phyloP scores from a whole-genome alignment of 805 yeast species.

The Starmera quercuum region DNA sequence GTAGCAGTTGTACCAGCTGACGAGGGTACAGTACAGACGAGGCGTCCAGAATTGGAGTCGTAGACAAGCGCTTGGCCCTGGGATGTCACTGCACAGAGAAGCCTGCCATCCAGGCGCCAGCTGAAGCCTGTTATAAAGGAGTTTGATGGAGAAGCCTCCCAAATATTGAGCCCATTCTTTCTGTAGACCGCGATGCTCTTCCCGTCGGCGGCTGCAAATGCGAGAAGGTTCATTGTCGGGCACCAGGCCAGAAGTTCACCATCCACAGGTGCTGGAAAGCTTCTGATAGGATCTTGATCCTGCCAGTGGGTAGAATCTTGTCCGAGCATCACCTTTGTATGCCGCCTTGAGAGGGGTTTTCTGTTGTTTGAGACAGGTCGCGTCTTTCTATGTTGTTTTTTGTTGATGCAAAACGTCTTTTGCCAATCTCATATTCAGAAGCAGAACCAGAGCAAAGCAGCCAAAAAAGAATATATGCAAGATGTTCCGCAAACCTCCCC shows the following conservation, averaged over 20 bases:
- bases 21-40: constrained; percentile 16
- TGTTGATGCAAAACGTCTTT: too few species aligned
- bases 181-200: constrained; percentile 43
- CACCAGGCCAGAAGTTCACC: constrained; percentile 28
- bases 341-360: too few species aligned
- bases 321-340: too few species aligned
- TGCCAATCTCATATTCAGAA: neutral
- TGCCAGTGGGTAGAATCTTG: too few species aligned
- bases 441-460: neutral
- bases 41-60: constrained; percentile 39
- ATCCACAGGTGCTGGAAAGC: constrained; percentile 4
- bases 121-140: constrained; percentile 6
- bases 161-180: constrained; percentile 44
- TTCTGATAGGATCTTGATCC: too few species aligned
- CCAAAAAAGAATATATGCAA: neutral
- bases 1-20: constrained; percentile 11
- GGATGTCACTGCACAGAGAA: constrained; percentile 36
- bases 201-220: constrained; percentile 39
- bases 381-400: too few species aligned
- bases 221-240: constrained; percentile 46
- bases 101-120: constrained; percentile 34
- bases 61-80: constrained; percentile 36
- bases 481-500: constrained; percentile 51
- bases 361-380: too few species aligned
- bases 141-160: constrained; percentile 32